A percentile compares a stretch with the other conserved stretches of the same genome.
phyloP scores from a whole-genome alignment of 352 stramenopile species.

The Pythium pyrilobum region DNA sequence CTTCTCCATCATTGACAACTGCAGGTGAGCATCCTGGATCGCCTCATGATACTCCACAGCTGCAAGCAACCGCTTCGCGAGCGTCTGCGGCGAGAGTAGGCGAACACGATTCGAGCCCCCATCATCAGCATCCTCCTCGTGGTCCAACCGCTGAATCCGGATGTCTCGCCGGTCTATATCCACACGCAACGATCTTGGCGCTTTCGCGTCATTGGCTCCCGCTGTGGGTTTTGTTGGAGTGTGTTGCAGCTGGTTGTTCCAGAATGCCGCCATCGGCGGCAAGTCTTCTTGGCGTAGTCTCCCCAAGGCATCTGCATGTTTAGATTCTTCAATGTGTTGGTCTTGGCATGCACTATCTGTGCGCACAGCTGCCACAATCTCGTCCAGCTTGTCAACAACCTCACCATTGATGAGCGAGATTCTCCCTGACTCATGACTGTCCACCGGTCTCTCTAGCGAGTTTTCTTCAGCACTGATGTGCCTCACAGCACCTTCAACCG shows the following conservation, averaged over 20 bases:
- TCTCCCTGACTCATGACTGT: too few species aligned
- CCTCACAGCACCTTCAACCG: too few species aligned
- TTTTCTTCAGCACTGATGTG: too few species aligned
- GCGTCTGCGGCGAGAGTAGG: conserved; percentile 38
- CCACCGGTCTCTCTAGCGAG: too few species aligned
- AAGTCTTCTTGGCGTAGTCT: too few species aligned
- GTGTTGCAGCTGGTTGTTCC: conserved; percentile 13
- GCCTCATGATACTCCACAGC: conserved; percentile 68
- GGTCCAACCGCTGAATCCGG: neutral
- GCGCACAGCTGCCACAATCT: conserved; percentile 44
- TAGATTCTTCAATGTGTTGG: neutral
- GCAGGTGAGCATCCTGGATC: conserved; percentile 54
- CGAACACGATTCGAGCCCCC: conserved; percentile 3
- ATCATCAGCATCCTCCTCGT: conserved; percentile 14
- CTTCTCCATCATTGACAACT: conserved; percentile 57
- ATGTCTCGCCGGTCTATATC: conserved; percentile 16
- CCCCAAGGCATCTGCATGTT: too few species aligned
- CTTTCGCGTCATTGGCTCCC: neutral
- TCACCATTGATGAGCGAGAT: neutral
- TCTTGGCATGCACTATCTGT: conserved; percentile 1
- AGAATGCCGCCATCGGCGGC: conserved; percentile 11
- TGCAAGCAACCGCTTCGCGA: conserved; percentile 45
- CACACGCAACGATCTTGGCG: neutral
- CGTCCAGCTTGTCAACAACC: conserved; percentile 25
- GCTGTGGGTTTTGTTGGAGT: neutral